phyloP scores from a whole-genome alignment of 805 yeast species.

The Yamadazyma paraphyllophila region DNA sequence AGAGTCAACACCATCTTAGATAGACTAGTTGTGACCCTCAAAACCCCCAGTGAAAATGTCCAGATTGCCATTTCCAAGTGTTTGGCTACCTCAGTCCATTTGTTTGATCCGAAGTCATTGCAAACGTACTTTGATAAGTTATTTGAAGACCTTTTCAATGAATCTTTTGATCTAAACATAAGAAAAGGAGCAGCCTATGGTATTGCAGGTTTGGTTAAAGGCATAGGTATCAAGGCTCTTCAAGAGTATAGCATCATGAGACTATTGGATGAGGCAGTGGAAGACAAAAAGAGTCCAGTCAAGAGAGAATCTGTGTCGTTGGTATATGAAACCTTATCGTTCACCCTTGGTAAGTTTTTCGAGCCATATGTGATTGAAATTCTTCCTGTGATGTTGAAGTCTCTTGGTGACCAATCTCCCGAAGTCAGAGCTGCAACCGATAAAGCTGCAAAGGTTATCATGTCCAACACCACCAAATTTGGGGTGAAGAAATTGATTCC shows the following conservation, averaged over 20 bases:
- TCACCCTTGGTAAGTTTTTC: slow-evolving; percentile 68
- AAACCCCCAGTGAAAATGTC: slow-evolving; percentile 86
- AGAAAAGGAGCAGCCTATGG: slow-evolving; percentile 97
- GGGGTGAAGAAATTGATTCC: slow-evolving; percentile 93
- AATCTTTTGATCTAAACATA: slow-evolving; percentile 37
- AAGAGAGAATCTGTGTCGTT: slow-evolving; percentile 86
- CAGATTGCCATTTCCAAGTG: slow-evolving; percentile 86
- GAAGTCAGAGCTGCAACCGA: slow-evolving; percentile 91
- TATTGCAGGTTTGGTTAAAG: slow-evolving; percentile 88
- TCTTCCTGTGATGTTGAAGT: slow-evolving; percentile 74
- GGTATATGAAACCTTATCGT: slow-evolving; percentile 82
- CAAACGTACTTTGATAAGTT: slow-evolving; percentile 56
- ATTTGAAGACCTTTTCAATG: slow-evolving; percentile 55
- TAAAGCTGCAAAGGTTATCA: slow-evolving; percentile 79
- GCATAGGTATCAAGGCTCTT: slow-evolving; percentile 78
- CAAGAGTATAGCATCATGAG: slow-evolving; percentile 77
- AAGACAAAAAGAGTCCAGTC: slow-evolving; percentile 72
- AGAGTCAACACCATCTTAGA: slow-evolving; percentile 66
- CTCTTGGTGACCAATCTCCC: slow-evolving; percentile 78
- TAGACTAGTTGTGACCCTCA: slow-evolving; percentile 69
- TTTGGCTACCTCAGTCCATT: slow-evolving; percentile 74
- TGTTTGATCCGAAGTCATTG: slow-evolving; percentile 47
- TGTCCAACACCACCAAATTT: slow-evolving; percentile 87
- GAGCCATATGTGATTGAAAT: slow-evolving; percentile 94
- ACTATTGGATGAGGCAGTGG: slow-evolving; percentile 75